Evolutionary conservation across 78 protist genomes (phyloP).

Genomic region (Dictyostelium intermedium): DNA sequence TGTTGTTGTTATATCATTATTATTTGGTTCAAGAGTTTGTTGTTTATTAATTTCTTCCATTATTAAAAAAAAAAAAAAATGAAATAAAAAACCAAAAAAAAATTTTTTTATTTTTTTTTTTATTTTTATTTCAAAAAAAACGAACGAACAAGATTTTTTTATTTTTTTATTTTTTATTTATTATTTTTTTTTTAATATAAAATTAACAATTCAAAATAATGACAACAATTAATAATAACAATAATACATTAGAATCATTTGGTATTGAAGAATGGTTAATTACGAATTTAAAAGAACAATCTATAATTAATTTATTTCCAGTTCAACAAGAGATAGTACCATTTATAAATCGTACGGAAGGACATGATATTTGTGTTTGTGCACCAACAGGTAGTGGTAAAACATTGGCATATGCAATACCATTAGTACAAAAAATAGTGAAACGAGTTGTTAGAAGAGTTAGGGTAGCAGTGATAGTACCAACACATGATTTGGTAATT

Average conservation of each 20-base stretch:
- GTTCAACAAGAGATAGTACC: constrained; percentile 80
- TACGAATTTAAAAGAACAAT: background rate
- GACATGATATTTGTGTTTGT: constrained; percentile 86
- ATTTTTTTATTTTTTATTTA: too few species aligned
- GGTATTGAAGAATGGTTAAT: constrained; percentile 48
- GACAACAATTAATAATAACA: background rate
- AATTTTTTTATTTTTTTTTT: too few species aligned
- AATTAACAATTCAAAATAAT: too few species aligned
- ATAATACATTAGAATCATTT: background rate
- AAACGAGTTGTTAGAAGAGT: constrained; percentile 51
- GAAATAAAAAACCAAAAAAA: background rate
- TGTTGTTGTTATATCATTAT: background rate
- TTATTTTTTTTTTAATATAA: too few species aligned
- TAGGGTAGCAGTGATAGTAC: constrained; percentile 48
- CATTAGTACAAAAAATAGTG: constrained; percentile 85
- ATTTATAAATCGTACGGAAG: constrained; percentile 55
- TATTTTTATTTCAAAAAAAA: background rate
- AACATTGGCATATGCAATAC: constrained; percentile 92
- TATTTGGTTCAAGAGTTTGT: background rate
- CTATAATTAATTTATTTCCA: constrained; percentile 11
- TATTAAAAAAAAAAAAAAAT: background rate
- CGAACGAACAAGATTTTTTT: background rate
- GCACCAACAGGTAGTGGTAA: constrained; percentile 96
- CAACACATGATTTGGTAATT: constrained; percentile 64
- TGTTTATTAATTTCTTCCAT: background rate